A percentile compares a stretch with the other conserved stretches of the same genome.
These are phyloP conservation scores for Plasmodium ovale DNA, from an alignment of 169 alveolate species.

Conservation along the genomic window DNA sequence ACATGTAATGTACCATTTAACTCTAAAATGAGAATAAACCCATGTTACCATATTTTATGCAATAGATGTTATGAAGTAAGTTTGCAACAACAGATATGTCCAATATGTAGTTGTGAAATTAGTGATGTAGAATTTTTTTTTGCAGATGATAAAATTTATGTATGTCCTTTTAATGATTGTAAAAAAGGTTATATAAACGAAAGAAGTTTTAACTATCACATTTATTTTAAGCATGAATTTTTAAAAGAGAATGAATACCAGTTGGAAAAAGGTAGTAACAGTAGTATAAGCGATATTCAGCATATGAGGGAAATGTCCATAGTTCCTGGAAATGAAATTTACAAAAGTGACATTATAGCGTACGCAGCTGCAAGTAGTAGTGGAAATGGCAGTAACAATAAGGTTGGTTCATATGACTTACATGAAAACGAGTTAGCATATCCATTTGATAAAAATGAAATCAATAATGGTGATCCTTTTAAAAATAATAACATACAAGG, in stretches of 20 bases:
- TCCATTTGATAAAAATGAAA: neutral
- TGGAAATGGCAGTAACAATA: neutral
- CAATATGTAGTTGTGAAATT: conserved; percentile 26
- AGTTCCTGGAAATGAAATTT: neutral
- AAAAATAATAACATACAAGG: neutral
- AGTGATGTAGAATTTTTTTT: conserved; percentile 43
- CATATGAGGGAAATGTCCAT: neutral
- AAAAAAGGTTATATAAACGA: conserved; percentile 43
- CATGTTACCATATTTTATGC: conserved; percentile 50
- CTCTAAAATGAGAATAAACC: conserved; percentile 37
- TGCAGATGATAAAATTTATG: conserved; percentile 21
- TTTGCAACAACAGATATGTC: conserved; percentile 26
- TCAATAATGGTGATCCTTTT: neutral
- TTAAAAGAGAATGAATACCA: neutral
- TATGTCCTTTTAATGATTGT: conserved; percentile 54
- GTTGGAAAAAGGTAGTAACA: neutral
- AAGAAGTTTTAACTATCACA: conserved; percentile 41
- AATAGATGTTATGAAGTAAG: conserved; percentile 29
- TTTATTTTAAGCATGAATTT: conserved; percentile 51
- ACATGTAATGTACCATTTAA: conserved; percentile 30
- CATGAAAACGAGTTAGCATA: neutral
- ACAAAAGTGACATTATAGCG: neutral
- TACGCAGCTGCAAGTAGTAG: neutral
- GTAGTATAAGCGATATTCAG: neutral
- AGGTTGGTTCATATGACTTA: neutral